Evolutionary conservation across 768 basidiomycete genomes (phyloP).

Genomic region (Lyophyllum atratum): DNA sequence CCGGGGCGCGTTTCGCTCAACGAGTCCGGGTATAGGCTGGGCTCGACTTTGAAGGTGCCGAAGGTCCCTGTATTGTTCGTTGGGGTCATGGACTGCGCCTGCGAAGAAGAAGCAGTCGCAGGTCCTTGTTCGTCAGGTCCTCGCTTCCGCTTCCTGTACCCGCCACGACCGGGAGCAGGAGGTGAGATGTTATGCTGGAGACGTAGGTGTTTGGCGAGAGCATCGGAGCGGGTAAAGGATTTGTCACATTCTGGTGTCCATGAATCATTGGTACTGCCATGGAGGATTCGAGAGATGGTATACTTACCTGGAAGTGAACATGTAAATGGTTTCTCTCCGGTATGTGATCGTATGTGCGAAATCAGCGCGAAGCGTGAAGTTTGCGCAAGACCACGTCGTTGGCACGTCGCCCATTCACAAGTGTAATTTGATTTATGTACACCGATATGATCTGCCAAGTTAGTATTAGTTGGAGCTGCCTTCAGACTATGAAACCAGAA

Average conservation of each 20-base stretch:
- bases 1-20: conserved; percentile 32
- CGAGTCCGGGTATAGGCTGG: conserved; percentile 41
- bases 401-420: conserved; percentile 88
- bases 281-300: neutral
- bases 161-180: conserved; percentile 72
- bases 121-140: conserved; percentile 38
- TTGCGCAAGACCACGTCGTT: conserved; percentile 78
- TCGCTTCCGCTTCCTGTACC: conserved; percentile 71
- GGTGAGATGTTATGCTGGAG: conserved; percentile 82
- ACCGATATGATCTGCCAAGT: conserved; percentile 72
- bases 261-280: conserved; percentile 1
- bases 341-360: conserved; percentile 89
- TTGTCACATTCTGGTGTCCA: conserved; percentile 80
- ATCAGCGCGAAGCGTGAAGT: conserved; percentile 89
- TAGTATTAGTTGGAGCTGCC: conserved; percentile 1
- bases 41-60: conserved; percentile 68
- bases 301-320: conserved; percentile 76
- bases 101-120: conserved; percentile 22
- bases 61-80: conserved; percentile 37
- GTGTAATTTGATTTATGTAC: conserved; percentile 83
- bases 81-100: conserved; percentile 23
- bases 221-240: conserved; percentile 93
- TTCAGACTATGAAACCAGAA: neutral
- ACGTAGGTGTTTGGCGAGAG: conserved; percentile 90
- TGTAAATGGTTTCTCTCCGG: conserved; percentile 91